phyloP scores from a whole-genome alignment of 1,284 basidiomycete species.

The Austroboletus olivaceoglutinosus region DNA sequence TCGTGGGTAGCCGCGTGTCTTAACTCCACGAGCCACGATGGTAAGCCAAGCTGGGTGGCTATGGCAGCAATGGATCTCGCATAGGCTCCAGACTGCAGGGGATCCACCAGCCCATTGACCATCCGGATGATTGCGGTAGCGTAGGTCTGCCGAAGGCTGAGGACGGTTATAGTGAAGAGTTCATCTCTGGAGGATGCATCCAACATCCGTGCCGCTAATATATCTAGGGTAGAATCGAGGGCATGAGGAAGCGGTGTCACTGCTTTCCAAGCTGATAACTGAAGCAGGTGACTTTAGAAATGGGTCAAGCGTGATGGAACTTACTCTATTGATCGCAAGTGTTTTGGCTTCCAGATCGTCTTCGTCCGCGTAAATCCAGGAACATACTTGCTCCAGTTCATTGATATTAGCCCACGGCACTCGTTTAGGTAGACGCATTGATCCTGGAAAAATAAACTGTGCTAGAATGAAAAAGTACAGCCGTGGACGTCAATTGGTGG shows the following conservation, averaged over 20 bases:
- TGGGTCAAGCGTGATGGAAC: conserved; percentile 26
- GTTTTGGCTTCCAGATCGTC: conserved; percentile 54
- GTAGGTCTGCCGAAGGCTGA: conserved; percentile 64
- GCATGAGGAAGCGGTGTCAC: conserved; percentile 71
- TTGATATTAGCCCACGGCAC: conserved; percentile 77
- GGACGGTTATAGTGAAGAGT: conserved; percentile 32
- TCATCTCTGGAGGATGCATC: conserved; percentile 41
- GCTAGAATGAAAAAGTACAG: not conserved
- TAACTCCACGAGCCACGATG: conserved; percentile 89
- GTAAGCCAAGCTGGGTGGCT: conserved; percentile 83
- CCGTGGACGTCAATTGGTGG: not conserved
- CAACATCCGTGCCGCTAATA: conserved; percentile 60
- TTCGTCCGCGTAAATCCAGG: conserved; percentile 75
- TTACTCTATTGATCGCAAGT: conserved; percentile 70
- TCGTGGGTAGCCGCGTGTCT: conserved; percentile 96
- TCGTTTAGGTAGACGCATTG: conserved; percentile 76
- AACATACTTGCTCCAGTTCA: conserved; percentile 81
- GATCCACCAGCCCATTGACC: conserved; percentile 94
- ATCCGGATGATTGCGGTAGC: conserved; percentile 81
- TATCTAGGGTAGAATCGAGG: conserved; percentile 67
- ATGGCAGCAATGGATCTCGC: conserved; percentile 90
- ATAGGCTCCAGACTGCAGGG: conserved; percentile 83
- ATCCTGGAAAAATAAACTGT: not conserved
- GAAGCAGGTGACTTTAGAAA: conserved; percentile 16
- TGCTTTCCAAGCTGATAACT: conserved; percentile 78